Base-by-base conservation (phyloP, 129 eudicot species). In the Pittosporum tobira region DNA sequence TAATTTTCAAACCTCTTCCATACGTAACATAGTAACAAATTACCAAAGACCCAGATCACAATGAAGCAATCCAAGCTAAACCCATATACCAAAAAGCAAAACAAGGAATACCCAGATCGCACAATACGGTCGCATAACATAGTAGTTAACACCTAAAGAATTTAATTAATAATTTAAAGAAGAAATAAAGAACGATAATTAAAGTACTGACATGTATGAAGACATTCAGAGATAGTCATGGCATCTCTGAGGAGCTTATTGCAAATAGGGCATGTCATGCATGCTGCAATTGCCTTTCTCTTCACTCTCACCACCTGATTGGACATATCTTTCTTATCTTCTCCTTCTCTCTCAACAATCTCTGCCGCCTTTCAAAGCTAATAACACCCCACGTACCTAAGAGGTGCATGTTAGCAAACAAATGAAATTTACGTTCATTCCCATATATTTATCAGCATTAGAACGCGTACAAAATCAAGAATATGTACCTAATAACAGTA, bases 221-320 rank as follows among this genome's bases (percentile, higher is more conserved):
- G 91, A 62, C 99, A 90, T 59, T 81, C 94, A 14, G 88, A 83
- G 29, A 91, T 75, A 31, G 99, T 91, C 25, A 94, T 91, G 54
- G 99, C 99, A 22, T 87, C 84, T 22, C 84, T 77, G 49, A 87
- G 63, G 13, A 87, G 79, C 73, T 81, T 91, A 38, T 84, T 56
- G 61, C 99, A 91, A 38, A 91, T 79, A 60, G 90, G 94, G 74
- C 99, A 91, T 64, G 94, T 86, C 94, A 91, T 91, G 99, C 99
- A 91, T 91, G 99, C 87, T 68, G 73, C 73, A 67, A 91, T 46
- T 63, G 62, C 58, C 42, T 73, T 74, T 34, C 83, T 74, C 60
- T 67, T 67, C 66, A 88, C 73, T 53, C 59, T 71, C 70, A 75
- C 84, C 51, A 49, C 79, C 75, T 77, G 80, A 75, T 77, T 69